Percentiles rank a stretch among this genome's conserved stretches.
Conservation (phyloP, 208 protist genomes). For the Acanthamoeba healyi region DNA sequence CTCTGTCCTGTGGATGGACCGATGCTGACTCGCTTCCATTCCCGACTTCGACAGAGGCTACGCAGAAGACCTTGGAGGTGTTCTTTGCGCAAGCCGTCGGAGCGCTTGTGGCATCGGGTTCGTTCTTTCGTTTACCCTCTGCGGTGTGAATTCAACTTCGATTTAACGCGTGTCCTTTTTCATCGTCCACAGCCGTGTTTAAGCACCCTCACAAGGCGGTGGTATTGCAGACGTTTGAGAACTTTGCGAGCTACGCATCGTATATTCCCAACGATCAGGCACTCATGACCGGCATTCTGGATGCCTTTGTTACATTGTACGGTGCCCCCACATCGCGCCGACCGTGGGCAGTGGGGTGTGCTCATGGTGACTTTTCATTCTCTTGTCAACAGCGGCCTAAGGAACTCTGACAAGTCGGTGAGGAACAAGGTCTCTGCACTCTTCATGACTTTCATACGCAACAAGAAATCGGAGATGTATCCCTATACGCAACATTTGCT, state of each 20-base stretch:
- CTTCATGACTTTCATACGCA: constrained; percentile 50
- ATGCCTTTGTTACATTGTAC: constrained; percentile 61
- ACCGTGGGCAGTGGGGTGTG: neutral
- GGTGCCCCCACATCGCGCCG: neutral
- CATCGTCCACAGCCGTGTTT: neutral
- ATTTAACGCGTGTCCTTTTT: neutral
- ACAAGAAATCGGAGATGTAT: constrained; percentile 63
- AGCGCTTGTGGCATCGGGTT: constrained; percentile 25
- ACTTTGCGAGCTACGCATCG: constrained; percentile 15
- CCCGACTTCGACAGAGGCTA: neutral
- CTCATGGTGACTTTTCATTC: neutral
- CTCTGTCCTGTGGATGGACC: no score
- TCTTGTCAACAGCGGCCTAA: constrained; percentile 25
- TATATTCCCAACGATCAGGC: constrained; percentile 59
- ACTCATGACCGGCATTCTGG: constrained; percentile 51
- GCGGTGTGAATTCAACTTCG: neutral
- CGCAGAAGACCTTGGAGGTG: constrained; percentile 46
- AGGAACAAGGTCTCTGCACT: constrained; percentile 40
- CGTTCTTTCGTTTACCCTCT: neutral
- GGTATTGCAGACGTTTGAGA: constrained; percentile 52
- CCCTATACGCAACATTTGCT: constrained; percentile 43
- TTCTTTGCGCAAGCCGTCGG: constrained; percentile 52
- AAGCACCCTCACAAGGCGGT: constrained; percentile 71
- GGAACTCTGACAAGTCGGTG: constrained; percentile 38
- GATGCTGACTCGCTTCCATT: neutral